Base-by-base conservation (phyloP, 139 green algal genomes). In the Limnomonas spitsbergensis region DNA sequence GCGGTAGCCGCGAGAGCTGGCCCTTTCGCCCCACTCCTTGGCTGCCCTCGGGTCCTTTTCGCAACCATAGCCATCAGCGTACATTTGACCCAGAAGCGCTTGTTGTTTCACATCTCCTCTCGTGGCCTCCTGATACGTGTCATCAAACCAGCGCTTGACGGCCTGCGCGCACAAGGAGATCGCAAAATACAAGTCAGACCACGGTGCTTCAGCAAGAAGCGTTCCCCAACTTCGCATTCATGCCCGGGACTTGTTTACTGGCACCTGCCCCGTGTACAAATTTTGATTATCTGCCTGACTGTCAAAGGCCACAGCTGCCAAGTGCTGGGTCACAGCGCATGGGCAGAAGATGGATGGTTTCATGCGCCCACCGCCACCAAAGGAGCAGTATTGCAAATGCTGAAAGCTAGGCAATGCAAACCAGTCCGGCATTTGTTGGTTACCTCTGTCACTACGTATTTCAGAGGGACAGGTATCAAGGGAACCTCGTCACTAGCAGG, bases 11-110 rank as follows among this genome's bases (percentile, higher is more conserved):
- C 90, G 75, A 29, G 80, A 53, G 37, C 78, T 76, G 0, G 90
- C 91, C 78, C 86, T 91, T 40, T 92, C 89, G 7, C 73, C 75
- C 87, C 89, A 92, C 78, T 92, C 85, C 75, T 85, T 86, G 2
- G 82, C 89, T 2, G 76, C 82, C 2, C 71, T 70, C 0, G 79
- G 34, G 77, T 94, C 84, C 24, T 83, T 73, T 24, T 89, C 70
- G 78, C 90, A 94, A 27, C 91, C 91, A 38, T 95, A 95, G 4
- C 91, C 91, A 77, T 95, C 90, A 36, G 86, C 75, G 69, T 93
- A 84, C 91, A 95, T 95, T 38, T 94, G 87, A 0, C 90, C 90
- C 34, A 95, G 79, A 40, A 95, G 78, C 4, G 91, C 91, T 69
- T 90, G 83, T 76, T 95, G 92, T 85, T 94, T 90, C 69, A 88